These are phyloP conservation scores for Myxozyma sirexii DNA, from an alignment of 805 yeast genomes.

Conservation along the genomic window DNA sequence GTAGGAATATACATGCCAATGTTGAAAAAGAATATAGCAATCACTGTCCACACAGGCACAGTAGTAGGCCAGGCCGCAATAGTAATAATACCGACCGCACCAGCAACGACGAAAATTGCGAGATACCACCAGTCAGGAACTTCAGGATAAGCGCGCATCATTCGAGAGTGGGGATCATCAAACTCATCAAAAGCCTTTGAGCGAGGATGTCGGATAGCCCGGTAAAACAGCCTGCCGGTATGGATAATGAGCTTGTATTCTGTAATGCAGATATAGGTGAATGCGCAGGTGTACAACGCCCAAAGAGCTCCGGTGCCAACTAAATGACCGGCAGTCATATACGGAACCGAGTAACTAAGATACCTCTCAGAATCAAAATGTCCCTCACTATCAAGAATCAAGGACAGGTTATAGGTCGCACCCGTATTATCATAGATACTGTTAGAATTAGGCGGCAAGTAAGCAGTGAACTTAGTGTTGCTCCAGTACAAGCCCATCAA, in stretches of 20 bases:
- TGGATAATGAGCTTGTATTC: constrained; percentile 40
- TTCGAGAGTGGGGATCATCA: constrained; percentile 23
- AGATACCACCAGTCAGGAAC: constrained; percentile 60
- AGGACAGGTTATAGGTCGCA: constrained; percentile 50
- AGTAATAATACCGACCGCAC: constrained; percentile 49
- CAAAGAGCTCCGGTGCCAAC: constrained; percentile 38
- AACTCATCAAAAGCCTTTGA: constrained; percentile 45
- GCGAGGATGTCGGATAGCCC: constrained; percentile 20
- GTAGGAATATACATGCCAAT: constrained; percentile 42
- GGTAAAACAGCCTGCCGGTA: constrained; percentile 38
- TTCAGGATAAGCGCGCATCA: constrained; percentile 25
- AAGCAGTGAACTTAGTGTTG: constrained; percentile 54
- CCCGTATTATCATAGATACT: constrained; percentile 39
- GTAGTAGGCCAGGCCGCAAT: constrained; percentile 45
- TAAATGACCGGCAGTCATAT: constrained; percentile 58
- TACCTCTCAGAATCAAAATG: constrained; percentile 53
- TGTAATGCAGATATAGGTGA: constrained; percentile 15
- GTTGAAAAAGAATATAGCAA: constrained; percentile 40
- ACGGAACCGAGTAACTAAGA: constrained; percentile 58
- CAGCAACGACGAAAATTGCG: constrained; percentile 48
- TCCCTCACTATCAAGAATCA: constrained; percentile 49
- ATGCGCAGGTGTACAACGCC: constrained; percentile 21
- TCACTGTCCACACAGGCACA: constrained; percentile 38
- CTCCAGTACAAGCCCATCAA: constrained; percentile 47
- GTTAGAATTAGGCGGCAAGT: constrained; percentile 54